These are phyloP conservation scores for Boletales sp. DNA, from an alignment of 768 basidiomycete genomes.

Conservation along the genomic window DNA sequence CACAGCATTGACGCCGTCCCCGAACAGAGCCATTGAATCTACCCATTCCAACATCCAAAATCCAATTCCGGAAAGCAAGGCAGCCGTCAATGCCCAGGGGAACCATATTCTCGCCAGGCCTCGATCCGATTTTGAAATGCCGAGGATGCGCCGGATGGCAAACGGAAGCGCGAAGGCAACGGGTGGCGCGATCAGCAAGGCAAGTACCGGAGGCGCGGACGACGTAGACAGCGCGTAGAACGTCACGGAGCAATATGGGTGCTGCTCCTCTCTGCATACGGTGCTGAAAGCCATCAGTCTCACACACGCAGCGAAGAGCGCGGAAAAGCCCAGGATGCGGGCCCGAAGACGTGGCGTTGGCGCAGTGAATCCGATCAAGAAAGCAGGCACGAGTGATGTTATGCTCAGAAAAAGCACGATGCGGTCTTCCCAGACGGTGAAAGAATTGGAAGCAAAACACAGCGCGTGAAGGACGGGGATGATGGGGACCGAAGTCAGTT, in stretches of 20 bases:
- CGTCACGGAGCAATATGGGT: constrained; percentile 83
- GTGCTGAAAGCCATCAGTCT: constrained; percentile 81
- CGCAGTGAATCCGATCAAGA: constrained; percentile 62
- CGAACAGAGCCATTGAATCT: constrained; percentile 52
- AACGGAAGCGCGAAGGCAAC: constrained; percentile 56
- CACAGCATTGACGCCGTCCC: constrained; percentile 35
- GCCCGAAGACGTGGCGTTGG: constrained; percentile 65
- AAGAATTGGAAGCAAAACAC: constrained; percentile 89
- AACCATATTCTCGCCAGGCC: constrained; percentile 69
- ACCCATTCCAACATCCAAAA: constrained; percentile 86
- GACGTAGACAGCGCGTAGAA: constrained; percentile 78
- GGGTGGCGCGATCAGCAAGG: constrained; percentile 57
- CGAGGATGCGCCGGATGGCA: constrained; percentile 52
- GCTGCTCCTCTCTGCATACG: constrained; percentile 93
- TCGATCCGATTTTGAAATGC: constrained; percentile 66
- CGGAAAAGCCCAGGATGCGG: constrained; percentile 72
- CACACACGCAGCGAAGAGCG: constrained; percentile 61
- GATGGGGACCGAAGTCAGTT: constrained; percentile 36
- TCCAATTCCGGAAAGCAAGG: constrained; percentile 53
- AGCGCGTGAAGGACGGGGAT: constrained; percentile 66
- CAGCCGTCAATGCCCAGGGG: constrained; percentile 51
- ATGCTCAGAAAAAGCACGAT: constrained; percentile 72
- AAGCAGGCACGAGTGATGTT: constrained; percentile 56
- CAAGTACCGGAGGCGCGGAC: constrained; percentile 58
- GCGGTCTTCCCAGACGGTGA: constrained; percentile 96